Percentiles rank a stretch among this genome's conserved stretches.
Conservation (phyloP, 345 rosid species). For the Mallotus nudiflorus region DNA sequence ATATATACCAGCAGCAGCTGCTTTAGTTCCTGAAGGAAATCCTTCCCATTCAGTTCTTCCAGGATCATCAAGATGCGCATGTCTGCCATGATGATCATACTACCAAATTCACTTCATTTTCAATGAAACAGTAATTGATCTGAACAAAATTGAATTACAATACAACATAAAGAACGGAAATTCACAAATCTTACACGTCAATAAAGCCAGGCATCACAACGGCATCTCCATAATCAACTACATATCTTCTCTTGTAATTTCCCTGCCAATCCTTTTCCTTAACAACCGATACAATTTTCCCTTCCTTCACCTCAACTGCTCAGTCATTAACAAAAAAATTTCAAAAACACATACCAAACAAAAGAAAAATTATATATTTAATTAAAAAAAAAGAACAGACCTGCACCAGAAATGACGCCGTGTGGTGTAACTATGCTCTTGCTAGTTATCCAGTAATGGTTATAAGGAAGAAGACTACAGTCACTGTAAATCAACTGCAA, state of each 20-base stretch:
- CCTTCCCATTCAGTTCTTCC: conserved; percentile 99
- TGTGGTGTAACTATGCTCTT: conserved; percentile 68
- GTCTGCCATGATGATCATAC: conserved; percentile 43
- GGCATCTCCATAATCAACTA: conserved; percentile 78
- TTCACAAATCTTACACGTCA: conserved; percentile 65
- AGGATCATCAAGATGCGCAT: conserved; percentile 98
- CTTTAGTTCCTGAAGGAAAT: conserved; percentile 90
- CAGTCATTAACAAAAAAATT: background rate
- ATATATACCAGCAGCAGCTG: conserved; percentile 90
- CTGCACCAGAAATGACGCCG: conserved; percentile 78
- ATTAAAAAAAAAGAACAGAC: conserved; percentile 49
- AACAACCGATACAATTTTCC: conserved; percentile 55
- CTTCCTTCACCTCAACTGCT: conserved; percentile 74
- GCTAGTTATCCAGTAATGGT: conserved; percentile 74
- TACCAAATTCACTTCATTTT: background rate
- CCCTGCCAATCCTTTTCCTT: conserved; percentile 62
- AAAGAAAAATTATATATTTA: background rate
- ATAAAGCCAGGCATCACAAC: conserved; percentile 94
- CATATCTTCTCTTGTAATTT: conserved; percentile 40
- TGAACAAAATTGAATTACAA: background rate
- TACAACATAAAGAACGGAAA: background rate
- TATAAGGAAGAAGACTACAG: conserved; percentile 72
- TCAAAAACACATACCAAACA: background rate
- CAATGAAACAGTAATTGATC: too few relatives aligned
- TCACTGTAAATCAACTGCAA: conserved; percentile 39